Evolutionary conservation across 371 early-diverging fungal species (phyloP).

Genomic region (Rhizopus microsporus): DNA sequence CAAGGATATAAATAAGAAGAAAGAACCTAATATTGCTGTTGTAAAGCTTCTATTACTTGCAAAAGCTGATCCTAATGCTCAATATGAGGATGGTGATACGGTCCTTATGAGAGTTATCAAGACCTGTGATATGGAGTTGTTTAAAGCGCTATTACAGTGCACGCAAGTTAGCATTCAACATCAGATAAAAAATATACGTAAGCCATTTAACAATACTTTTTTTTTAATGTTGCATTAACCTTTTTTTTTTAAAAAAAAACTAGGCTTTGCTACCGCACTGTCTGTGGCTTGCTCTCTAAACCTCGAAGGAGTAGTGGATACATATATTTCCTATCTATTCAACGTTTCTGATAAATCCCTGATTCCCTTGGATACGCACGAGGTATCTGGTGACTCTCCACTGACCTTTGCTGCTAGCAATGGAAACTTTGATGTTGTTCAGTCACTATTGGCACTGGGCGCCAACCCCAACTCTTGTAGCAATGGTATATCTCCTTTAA

Average conservation of each 20-base stretch:
- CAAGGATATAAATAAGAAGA: not conserved
- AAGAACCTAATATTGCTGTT: not conserved
- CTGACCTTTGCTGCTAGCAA: slow-evolving; percentile 34
- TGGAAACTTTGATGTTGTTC: slow-evolving; percentile 29
- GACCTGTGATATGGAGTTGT: slow-evolving; percentile 9
- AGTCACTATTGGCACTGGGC: slow-evolving; percentile 26
- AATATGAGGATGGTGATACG: slow-evolving; percentile 27
- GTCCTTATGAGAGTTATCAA: slow-evolving; percentile 33
- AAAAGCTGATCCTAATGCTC: slow-evolving; percentile 30
- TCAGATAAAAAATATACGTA: slow-evolving; percentile 30
- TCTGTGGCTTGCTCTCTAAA: slow-evolving; percentile 21
- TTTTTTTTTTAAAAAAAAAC: not conserved
- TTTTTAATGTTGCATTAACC: not conserved
- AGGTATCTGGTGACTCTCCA: slow-evolving; percentile 20
- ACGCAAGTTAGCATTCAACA: slow-evolving; percentile 22
- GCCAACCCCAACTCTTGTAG: slow-evolving; percentile 28
- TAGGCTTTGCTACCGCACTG: slow-evolving; percentile 32
- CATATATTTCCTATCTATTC: slow-evolving; percentile 5
- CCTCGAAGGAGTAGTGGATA: slow-evolving; percentile 7
- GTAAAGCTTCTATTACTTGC: slow-evolving; percentile 13
- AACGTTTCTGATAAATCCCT: not conserved
- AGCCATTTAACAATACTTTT: not conserved
- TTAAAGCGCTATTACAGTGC: slow-evolving; percentile 14
- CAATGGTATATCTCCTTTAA: slow-evolving; percentile 13
- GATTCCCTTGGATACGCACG: slow-evolving; percentile 22